Evolutionary conservation across 2,329 filamentous ascomycete species (phyloP).

Genomic region (Gaeumannomyces sp.): DNA sequence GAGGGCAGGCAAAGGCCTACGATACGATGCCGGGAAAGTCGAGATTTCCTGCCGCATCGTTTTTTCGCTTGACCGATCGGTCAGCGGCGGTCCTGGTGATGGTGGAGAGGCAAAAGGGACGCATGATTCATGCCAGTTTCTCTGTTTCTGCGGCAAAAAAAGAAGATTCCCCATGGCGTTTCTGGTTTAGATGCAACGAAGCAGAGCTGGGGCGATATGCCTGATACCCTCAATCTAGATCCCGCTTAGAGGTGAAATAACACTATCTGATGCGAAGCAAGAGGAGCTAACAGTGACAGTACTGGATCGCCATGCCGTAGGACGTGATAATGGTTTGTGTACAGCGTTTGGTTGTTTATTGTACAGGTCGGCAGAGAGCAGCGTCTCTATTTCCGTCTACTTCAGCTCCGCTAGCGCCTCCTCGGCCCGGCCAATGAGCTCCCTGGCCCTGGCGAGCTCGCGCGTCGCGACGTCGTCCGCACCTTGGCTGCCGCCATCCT

Average conservation of each 20-base stretch:
- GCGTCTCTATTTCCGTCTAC: not conserved
- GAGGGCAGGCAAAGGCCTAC: too few species aligned
- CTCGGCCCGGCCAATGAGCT: conserved; percentile 42
- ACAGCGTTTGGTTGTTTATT: not conserved
- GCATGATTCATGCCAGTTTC: not conserved
- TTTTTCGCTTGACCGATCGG: not conserved
- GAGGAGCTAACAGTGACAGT: not conserved
- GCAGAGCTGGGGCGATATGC: not conserved
- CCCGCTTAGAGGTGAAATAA: not conserved
- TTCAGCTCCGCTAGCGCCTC: conserved; percentile 39
- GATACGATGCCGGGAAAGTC: not conserved
- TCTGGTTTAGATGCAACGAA: not conserved
- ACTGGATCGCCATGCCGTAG: not conserved
- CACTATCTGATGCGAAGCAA: not conserved
- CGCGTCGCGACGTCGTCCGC: conserved; percentile 16
- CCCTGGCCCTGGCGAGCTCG: conserved; percentile 32
- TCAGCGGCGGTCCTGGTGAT: not conserved
- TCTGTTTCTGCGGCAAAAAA: not conserved
- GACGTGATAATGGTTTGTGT: not conserved
- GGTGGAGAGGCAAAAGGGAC: not conserved
- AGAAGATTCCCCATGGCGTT: conserved; percentile 3
- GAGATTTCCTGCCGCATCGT: not conserved
- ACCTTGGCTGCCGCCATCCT: conserved; percentile 7
- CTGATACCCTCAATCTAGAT: not conserved
- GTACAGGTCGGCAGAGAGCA: not conserved